Conservation (phyloP, 83 land plant species). For the Diphasiastrum complanatum region DNA sequence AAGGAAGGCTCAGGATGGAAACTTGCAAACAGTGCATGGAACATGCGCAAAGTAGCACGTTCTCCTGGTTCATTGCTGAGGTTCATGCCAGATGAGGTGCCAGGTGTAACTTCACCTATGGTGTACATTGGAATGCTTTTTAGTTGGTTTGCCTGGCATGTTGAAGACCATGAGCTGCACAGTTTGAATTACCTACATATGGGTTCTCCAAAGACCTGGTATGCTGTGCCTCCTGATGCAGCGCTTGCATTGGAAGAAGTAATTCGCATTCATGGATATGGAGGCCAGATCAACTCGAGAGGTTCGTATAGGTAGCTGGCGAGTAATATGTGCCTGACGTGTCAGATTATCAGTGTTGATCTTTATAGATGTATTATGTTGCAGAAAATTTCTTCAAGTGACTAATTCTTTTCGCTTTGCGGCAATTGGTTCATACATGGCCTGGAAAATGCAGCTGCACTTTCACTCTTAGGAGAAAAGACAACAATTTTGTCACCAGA, state of each 20-base stretch:
- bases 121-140: slow-evolving; percentile 95
- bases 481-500: slow-evolving; percentile 81
- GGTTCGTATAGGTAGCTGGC: slow-evolving; percentile 31
- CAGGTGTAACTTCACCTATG: slow-evolving; percentile 98
- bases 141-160: slow-evolving; percentile 99
- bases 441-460: slow-evolving; percentile 61
- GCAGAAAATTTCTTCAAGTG: not conserved
- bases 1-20: slow-evolving; percentile 66
- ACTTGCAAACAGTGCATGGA: slow-evolving; percentile 92
- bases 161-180: slow-evolving; percentile 98
- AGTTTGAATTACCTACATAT: slow-evolving; percentile 85
- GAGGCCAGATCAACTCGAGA: slow-evolving; percentile 47
- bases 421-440: no score
- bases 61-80: slow-evolving; percentile 81
- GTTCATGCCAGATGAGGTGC: slow-evolving; percentile 92
- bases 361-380: not conserved
- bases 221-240: slow-evolving; percentile 91
- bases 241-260: slow-evolving; percentile 86
- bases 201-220: slow-evolving; percentile 98
- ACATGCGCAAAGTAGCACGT: slow-evolving; percentile 75
- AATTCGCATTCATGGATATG: slow-evolving; percentile 69
- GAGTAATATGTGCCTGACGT: not conserved
- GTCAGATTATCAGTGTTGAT: not conserved
- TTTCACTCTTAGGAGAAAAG: slow-evolving; percentile 66
- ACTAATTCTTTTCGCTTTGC: slow-evolving; percentile 2